These are phyloP conservation scores for Blakeslea trispora DNA, from an alignment of 371 early-diverging fungal genomes.

Conservation along the genomic window DNA sequence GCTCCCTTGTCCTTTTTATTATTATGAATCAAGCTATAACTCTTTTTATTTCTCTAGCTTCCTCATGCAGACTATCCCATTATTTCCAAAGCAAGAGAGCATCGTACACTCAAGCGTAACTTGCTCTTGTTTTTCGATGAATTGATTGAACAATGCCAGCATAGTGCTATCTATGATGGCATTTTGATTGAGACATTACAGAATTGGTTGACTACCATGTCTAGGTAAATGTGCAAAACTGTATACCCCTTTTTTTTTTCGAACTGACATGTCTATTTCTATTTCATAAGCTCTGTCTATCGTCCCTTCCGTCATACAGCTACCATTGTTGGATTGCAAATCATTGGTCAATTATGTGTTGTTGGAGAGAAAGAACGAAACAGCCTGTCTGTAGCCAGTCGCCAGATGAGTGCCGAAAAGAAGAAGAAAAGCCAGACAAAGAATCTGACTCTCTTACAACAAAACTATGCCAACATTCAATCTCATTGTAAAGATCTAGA, in stretches of 20 bases:
- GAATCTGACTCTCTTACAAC: constrained; percentile 21
- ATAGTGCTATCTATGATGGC: constrained; percentile 64
- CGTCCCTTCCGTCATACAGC: constrained; percentile 92
- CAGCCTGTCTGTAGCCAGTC: constrained; percentile 61
- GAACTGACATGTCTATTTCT: too few species aligned
- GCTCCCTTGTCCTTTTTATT: too few species aligned
- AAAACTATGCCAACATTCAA: constrained; percentile 17
- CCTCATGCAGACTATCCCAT: constrained; percentile 68
- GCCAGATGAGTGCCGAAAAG: constrained; percentile 59
- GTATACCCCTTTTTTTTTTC: too few species aligned
- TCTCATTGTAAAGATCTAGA: constrained; percentile 38
- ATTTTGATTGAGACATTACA: constrained; percentile 55
- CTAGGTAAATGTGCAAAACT: too few species aligned
- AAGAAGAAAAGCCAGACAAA: constrained; percentile 22
- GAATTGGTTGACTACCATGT: constrained; percentile 59
- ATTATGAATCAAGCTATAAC: too few species aligned
- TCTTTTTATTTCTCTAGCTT: too few species aligned
- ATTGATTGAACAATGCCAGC: constrained; percentile 63
- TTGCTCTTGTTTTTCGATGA: constrained; percentile 60
- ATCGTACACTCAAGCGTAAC: constrained; percentile 58
- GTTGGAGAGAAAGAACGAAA: constrained; percentile 56
- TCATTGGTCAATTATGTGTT: constrained; percentile 62
- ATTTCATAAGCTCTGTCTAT: constrained; percentile 63
- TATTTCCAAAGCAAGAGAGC: constrained; percentile 59
- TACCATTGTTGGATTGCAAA: constrained; percentile 65